Base-by-base conservation (phyloP, 2,329 filamentous ascomycete species). In the Boeremia lycopersici region DNA sequence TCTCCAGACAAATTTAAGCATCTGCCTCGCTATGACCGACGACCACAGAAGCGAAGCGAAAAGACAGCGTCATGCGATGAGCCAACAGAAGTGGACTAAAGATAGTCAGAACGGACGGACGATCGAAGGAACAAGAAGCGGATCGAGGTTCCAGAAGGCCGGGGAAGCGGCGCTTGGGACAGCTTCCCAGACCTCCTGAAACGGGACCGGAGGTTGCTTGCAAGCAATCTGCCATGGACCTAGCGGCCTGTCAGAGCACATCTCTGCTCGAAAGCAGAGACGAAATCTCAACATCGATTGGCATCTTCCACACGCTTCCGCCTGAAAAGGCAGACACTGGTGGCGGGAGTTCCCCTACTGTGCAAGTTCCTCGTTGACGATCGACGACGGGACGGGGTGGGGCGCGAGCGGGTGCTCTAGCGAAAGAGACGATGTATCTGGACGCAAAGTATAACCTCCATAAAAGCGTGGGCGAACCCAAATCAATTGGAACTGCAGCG, bases 201-300 rank as follows among this genome's bases (percentile, higher is more conserved):
- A 40, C 26, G 47, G 48, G 44, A 55, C 44, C 46, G 44, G 40
- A 58, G 60, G 55, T 50, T 59, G 53, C 58, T 67, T 59, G 57
- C 57, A 60, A 63, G 61, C 59, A 58, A 19, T 41, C 31, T 64
- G 63, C 67, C 67, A 70, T 26, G 68, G 66, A 56, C 64, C 66
- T 62, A 57, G 41, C 56, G 63, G 62, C 54, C 67, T 71, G 34
- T 67, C 63, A 63, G 61, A 66, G 60, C 38, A 30, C 36, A 41
- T 40, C 25, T 25, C 38, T 40, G 26, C 59, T 39, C 25, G 19
- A 39, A 36, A 51, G 54, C 45, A 49, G 26, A 41, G 36, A 25
- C 30, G 30, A 36, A 36, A 30, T 38, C 60, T 65, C 62, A 35
- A 69, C 64, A 58, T 63, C 69, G 61, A 57, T 60, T 64, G 67